These are phyloP conservation scores for Pulveroboletus sp. DNA, from an alignment of 768 basidiomycete species.

Conservation along the genomic window DNA sequence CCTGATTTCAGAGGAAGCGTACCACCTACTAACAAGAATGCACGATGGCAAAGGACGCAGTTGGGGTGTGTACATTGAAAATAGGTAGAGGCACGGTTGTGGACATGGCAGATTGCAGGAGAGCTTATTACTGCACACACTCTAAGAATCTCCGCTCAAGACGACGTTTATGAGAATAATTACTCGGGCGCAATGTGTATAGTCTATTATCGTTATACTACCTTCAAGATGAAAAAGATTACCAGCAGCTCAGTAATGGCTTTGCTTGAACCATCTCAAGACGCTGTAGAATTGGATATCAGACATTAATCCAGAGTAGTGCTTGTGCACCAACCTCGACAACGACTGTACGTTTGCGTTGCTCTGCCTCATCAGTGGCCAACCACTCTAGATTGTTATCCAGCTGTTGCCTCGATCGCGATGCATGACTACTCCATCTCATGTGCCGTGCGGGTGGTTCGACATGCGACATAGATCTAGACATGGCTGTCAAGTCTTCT, in stretches of 20 bases:
- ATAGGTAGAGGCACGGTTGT: conserved; percentile 38
- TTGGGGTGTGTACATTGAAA: conserved; percentile 75
- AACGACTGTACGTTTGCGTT: conserved; percentile 58
- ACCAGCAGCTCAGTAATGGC: conserved; percentile 76
- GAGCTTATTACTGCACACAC: no score
- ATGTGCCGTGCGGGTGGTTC: conserved; percentile 45
- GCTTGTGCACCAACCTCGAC: conserved; percentile 55
- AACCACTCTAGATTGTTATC: conserved; percentile 45
- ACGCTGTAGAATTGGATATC: conserved; percentile 43
- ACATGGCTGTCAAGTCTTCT: conserved; percentile 71
- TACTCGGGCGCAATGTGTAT: neutral
- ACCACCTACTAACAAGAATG: conserved; percentile 60
- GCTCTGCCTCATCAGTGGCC: conserved; percentile 35
- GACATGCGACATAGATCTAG: conserved; percentile 72
- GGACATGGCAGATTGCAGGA: conserved; percentile 21
- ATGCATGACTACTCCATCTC: conserved; percentile 35
- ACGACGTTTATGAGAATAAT: no score
- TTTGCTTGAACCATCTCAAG: conserved; percentile 68
- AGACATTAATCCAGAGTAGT: neutral
- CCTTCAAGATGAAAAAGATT: neutral
- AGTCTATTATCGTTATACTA: conserved; percentile 4
- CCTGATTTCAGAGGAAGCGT: neutral
- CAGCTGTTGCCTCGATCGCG: conserved; percentile 26
- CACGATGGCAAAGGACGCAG: conserved; percentile 68
- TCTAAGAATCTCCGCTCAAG: no score